A percentile compares a stretch with the other conserved stretches of the same genome.
Conservation (phyloP, 2,329 filamentous ascomycete genomes). For the Penicillium hesseltinei region DNA sequence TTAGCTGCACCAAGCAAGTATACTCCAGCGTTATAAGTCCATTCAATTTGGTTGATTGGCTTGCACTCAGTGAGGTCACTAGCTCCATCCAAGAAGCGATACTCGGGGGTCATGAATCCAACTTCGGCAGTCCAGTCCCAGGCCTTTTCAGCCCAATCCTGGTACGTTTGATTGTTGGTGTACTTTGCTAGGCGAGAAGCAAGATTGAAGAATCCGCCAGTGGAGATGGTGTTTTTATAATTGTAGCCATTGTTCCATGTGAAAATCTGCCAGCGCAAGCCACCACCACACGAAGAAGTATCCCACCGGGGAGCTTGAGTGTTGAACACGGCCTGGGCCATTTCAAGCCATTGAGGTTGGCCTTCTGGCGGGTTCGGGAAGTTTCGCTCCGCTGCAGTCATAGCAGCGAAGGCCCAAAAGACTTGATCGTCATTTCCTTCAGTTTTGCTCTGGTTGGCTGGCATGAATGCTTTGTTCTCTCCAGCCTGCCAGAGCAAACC, state of each 20-base stretch:
- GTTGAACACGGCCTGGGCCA: conserved; percentile 78
- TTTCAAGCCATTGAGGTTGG: conserved; percentile 71
- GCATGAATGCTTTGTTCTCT: conserved; percentile 41
- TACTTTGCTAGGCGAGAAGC: conserved; percentile 32
- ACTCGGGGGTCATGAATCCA: conserved; percentile 51
- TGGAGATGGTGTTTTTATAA: conserved; percentile 38
- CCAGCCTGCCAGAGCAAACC: conserved; percentile 41
- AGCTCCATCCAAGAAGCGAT: conserved; percentile 56
- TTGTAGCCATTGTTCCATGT: conserved; percentile 35
- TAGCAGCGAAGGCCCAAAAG: conserved; percentile 58
- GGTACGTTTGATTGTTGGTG: conserved; percentile 33
- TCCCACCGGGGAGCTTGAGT: conserved; percentile 73
- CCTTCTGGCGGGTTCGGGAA: conserved; percentile 47
- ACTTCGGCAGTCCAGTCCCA: conserved; percentile 56
- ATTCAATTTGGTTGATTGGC: conserved; percentile 52
- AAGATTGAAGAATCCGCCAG: conserved; percentile 34
- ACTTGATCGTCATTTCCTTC: conserved; percentile 59
- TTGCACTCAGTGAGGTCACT: conserved; percentile 53
- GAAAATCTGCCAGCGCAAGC: conserved; percentile 51
- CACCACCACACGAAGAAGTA: conserved; percentile 63
- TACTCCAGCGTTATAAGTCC: conserved; percentile 58
- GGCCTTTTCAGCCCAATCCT: conserved; percentile 66
- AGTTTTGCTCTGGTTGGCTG: conserved; percentile 41
- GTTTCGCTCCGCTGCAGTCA: conserved; percentile 54
- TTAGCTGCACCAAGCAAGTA: conserved; percentile 55